These are phyloP conservation scores for Marasmius oreades DNA, from an alignment of 1,284 basidiomycete species.

Conservation along the genomic window DNA sequence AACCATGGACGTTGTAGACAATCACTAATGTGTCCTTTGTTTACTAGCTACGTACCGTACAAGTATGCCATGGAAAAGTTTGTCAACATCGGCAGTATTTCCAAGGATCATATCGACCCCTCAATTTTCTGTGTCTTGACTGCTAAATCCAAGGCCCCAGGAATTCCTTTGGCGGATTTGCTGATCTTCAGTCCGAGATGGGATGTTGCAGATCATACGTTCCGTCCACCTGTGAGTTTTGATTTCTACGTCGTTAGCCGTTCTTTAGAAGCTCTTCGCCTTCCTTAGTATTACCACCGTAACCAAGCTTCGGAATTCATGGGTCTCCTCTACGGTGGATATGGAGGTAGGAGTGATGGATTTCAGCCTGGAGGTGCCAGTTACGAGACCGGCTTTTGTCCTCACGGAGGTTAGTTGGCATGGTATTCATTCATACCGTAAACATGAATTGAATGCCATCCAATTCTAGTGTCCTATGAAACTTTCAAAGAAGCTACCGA, in stretches of 20 bases:
- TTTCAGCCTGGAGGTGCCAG: slow-evolving; percentile 58
- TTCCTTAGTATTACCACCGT: slow-evolving; percentile 55
- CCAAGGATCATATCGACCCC: slow-evolving; percentile 62
- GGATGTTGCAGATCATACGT: slow-evolving; percentile 54
- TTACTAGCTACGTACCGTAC: slow-evolving; percentile 62
- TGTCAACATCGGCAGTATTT: slow-evolving; percentile 61
- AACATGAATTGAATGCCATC: neutral
- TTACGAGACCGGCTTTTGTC: slow-evolving; percentile 60
- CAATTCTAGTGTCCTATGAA: slow-evolving; percentile 46
- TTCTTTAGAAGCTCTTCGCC: neutral
- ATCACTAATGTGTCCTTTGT: neutral
- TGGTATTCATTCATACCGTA: neutral
- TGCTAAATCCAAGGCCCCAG: slow-evolving; percentile 54
- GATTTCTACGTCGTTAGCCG: neutral
- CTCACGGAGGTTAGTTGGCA: slow-evolving; percentile 46
- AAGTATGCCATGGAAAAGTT: slow-evolving; percentile 70
- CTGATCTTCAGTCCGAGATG: slow-evolving; percentile 61
- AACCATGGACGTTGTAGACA: neutral
- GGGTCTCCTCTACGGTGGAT: slow-evolving; percentile 56
- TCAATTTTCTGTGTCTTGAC: slow-evolving; percentile 66
- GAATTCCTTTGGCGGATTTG: slow-evolving; percentile 58
- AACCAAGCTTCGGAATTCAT: slow-evolving; percentile 62
- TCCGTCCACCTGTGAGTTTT: slow-evolving; percentile 39
- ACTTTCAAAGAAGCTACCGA: slow-evolving; percentile 53
- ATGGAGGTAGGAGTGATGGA: slow-evolving; percentile 57